phyloP scores from a whole-genome alignment of 371 early-diverging fungal genomes.

The Mucor lusitanicus region DNA sequence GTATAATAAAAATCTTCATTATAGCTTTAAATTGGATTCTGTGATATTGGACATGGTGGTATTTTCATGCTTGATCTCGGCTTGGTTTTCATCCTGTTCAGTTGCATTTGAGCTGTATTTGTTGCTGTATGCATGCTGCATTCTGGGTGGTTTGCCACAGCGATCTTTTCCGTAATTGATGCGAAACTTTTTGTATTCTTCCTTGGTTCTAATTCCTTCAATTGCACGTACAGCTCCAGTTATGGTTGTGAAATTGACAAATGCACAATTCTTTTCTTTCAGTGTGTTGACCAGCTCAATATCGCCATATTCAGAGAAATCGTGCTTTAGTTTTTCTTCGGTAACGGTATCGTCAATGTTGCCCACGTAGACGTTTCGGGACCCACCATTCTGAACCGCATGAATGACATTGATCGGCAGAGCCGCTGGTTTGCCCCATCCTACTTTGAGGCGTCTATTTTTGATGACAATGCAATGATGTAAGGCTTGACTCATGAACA shows the following conservation, averaged over 20 bases:
- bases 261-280: constrained; percentile 79
- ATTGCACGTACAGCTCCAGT: constrained; percentile 73
- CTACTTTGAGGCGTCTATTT: constrained; percentile 70
- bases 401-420: constrained; percentile 56
- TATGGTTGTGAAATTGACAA: constrained; percentile 81
- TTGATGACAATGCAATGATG: constrained; percentile 66
- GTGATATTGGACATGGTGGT: background rate
- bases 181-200: constrained; percentile 55
- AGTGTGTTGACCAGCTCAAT: constrained; percentile 79
- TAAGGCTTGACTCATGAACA: constrained; percentile 58
- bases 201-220: constrained; percentile 55
- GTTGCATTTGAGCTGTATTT: background rate
- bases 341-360: constrained; percentile 59
- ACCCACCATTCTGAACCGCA: constrained; percentile 70
- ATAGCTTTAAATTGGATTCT: background rate
- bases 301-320: constrained; percentile 77
- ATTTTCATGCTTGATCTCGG: background rate
- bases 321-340: constrained; percentile 64
- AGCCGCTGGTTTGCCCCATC: constrained; percentile 76
- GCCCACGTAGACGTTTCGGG: constrained; percentile 84
- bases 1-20: background rate
- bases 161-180: constrained; percentile 87
- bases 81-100: background rate
- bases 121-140: background rate
- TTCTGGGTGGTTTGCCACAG: constrained; percentile 60